Base-by-base conservation (phyloP, 75 land plant species). In the Pinus albicaulis region DNA sequence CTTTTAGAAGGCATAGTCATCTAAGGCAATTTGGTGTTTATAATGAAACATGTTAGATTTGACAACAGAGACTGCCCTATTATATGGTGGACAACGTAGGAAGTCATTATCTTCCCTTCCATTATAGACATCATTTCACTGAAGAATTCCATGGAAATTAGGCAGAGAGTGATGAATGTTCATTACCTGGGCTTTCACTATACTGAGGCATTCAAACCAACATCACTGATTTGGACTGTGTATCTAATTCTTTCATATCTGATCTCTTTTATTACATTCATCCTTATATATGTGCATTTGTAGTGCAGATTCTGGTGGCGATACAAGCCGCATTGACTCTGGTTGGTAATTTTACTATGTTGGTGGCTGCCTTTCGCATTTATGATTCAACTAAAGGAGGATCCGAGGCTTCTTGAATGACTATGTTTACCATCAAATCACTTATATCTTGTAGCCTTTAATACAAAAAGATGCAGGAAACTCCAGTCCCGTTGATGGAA, bases 301-400 rank as follows among this genome's bases (percentile, higher is more conserved):
- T 84, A 75, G 31, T 53, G 28, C 82, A 96, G 99, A 75, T 89
- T 19, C 77, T 97, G 81, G 99, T 97, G 71, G 92, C 91, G 36
- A 36, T 95, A 72, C 99, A 97, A 89, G 92, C 86, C 38, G 92
- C 92, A 68, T 74, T 97, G 78, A 97, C 99, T 28, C 83, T 86
- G 26, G 71, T 95, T 76, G 99, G 99, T 25, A 97, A 97, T 74
- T 82, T 85, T 24, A 97, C 99, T 36, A 92, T 97, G 95, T 89
- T 93, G 77, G 56, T 89, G 59, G 99, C 99, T 85, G 99, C 99
- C 69, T 97, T 65, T 77, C 93, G 98, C 15, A 95, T 97, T 11
- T 97, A 85, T 77, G 81, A 84, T 73, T 83, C 94, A 76, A 80
- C 88, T 31, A 53, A 82, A 55, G 79, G 76, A 63, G 52, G 85